These are phyloP conservation scores for Phytophthora pistaciae DNA, from an alignment of 352 stramenopile species.

Conservation along the genomic window DNA sequence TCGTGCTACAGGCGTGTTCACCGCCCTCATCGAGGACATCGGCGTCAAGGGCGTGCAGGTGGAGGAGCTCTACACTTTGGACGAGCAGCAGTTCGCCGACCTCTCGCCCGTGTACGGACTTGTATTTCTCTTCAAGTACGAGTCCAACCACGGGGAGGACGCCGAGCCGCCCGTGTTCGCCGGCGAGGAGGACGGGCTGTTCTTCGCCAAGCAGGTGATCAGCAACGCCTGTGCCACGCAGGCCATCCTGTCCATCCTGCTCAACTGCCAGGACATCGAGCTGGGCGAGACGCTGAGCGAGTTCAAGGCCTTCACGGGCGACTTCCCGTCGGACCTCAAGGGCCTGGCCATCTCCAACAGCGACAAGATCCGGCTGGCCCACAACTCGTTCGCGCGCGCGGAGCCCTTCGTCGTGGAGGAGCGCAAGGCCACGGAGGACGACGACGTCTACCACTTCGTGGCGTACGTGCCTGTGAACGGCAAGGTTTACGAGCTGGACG, in stretches of 20 bases:
- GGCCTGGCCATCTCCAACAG: slow-evolving; percentile 90
- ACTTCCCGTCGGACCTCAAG: slow-evolving; percentile 85
- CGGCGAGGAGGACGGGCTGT: slow-evolving; percentile 75
- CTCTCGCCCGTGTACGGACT: slow-evolving; percentile 68
- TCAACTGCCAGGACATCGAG: slow-evolving; percentile 89
- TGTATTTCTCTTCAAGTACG: slow-evolving; percentile 98
- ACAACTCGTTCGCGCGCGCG: slow-evolving; percentile 85
- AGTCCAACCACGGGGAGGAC: slow-evolving; percentile 55
- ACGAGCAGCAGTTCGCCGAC: slow-evolving; percentile 84
- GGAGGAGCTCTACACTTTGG: slow-evolving; percentile 95
- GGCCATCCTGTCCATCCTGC: slow-evolving; percentile 96
- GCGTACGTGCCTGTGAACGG: slow-evolving; percentile 93
- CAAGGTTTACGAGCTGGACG: slow-evolving; percentile 97
- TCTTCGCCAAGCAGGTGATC: slow-evolving; percentile 97
- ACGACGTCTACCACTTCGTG: slow-evolving; percentile 99
- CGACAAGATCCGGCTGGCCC: slow-evolving; percentile 83
- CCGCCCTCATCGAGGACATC: slow-evolving; percentile 94
- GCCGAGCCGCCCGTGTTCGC: slow-evolving; percentile 27
- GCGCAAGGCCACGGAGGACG: slow-evolving; percentile 76
- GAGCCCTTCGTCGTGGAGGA: slow-evolving; percentile 88
- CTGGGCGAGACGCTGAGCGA: slow-evolving; percentile 71
- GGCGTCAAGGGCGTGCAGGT: slow-evolving; percentile 94
- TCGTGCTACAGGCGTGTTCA: slow-evolving; percentile 81
- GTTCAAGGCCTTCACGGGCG: slow-evolving; percentile 86
- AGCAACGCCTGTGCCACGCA: slow-evolving; percentile 97